Evolutionary conservation across 139 green algal genomes (phyloP).

Genomic region (Chlamydomonas eustigma): DNA sequence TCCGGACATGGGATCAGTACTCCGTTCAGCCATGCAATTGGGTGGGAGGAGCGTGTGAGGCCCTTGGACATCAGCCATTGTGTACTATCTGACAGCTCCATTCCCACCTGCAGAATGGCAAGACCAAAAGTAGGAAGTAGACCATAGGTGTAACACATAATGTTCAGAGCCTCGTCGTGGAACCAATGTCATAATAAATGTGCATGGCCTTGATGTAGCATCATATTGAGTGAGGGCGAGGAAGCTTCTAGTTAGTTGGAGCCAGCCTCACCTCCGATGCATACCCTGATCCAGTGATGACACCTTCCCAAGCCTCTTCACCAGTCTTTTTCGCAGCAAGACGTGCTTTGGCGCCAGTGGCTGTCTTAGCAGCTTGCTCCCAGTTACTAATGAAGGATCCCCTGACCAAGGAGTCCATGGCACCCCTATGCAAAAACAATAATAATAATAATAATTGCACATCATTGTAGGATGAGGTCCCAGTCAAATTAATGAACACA

Average conservation of each 20-base stretch:
- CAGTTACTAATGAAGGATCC: conserved; percentile 1
- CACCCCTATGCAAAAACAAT: no score
- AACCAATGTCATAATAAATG: no score
- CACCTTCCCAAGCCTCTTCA: conserved; percentile 7
- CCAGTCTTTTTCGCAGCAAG: conserved; percentile 19
- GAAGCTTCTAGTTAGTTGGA: no score
- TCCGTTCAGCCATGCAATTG: not conserved
- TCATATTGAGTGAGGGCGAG: no score
- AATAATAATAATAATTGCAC: no score
- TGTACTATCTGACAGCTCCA: conserved; percentile 32
- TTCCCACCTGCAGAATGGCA: conserved; percentile 25
- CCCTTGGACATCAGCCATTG: conserved; percentile 34
- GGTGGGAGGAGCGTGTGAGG: conserved; percentile 12
- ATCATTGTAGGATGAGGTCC: no score
- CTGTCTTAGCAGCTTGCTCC: not conserved
- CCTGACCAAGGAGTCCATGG: no score
- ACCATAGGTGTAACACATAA: no score
- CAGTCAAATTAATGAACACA: no score
- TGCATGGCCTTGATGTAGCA: no score
- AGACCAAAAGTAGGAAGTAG: not conserved
- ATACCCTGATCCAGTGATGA: conserved; percentile 21
- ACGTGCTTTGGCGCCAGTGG: not conserved
- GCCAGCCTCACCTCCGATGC: conserved; percentile 24
- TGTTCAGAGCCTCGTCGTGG: no score
- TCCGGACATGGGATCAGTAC: not conserved